Evolutionary conservation across 345 rosid species (phyloP).

Genomic region (Adansonia digitata): DNA sequence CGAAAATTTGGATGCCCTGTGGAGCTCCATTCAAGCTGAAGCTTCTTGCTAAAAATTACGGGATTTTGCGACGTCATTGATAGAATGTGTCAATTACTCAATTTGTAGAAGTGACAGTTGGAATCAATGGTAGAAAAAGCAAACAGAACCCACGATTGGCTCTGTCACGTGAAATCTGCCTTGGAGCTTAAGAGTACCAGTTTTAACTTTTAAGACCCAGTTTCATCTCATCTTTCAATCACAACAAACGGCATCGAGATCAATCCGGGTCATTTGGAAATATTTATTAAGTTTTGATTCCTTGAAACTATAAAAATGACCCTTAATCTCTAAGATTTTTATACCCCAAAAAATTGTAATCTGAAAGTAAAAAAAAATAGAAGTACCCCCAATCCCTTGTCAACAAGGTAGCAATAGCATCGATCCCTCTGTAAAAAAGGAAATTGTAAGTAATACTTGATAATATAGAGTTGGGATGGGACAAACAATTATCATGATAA

Average conservation of each 20-base stretch:
- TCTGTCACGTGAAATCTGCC: background rate
- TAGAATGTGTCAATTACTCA: background rate
- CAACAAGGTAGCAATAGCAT: background rate
- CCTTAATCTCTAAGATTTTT: no score
- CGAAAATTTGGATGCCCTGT: background rate
- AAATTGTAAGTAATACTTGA: background rate
- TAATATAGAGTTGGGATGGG: background rate
- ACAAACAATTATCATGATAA: background rate
- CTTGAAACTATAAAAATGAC: no score
- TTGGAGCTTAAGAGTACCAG: no score
- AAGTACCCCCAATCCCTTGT: background rate
- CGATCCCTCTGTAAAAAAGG: background rate
- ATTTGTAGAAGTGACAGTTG: background rate
- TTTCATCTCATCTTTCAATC: background rate
- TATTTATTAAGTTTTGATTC: no score
- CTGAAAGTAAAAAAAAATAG: background rate
- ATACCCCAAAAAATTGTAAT: no score
- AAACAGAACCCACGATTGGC: background rate
- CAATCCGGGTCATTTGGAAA: no score
- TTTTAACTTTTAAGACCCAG: background rate
- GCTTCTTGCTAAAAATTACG: background rate
- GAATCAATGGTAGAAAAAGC: background rate
- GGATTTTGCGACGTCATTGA: background rate
- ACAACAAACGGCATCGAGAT: background rate
- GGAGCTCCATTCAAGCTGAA: background rate